Base-by-base conservation (phyloP, 768 basidiomycete species). In the Leccinum longicurvipes region DNA sequence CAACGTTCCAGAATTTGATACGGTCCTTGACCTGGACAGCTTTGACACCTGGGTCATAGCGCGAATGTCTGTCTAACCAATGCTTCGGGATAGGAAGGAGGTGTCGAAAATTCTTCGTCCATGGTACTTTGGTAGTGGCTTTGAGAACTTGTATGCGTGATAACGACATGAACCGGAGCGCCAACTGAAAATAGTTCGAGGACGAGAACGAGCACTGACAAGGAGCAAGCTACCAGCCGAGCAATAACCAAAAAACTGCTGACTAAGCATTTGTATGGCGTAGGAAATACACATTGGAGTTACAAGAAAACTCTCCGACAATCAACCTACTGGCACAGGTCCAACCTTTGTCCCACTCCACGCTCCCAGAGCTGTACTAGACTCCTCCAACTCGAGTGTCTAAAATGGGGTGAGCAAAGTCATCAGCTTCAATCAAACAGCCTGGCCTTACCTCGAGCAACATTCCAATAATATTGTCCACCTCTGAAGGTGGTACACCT, bases 1-100 rank as follows among this genome's bases (percentile, higher is more conserved):
- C 86, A 57, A 93, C 81, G 66, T 93, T 93, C 91, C 91, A 93
- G 66, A 82, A 83, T 68, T 90, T 87, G 51, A 93, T 87, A 47
- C 91, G 79, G 63, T 91, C 86, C 55, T 78, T 77, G 11, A 82
- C 79, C 12, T 79, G 77, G 45, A 82, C 83, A 39, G 80, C 79
- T 67, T 87, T 88, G 52, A 74, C 45, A 10, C 53, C 56, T 0
- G 73, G 60, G 67, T 81, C 80, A 44, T 72, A 70, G 59, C 74
- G 77, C 14, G 75, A 73, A 58, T 65, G 66, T 50, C 77, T 75
- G 63, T 79, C 76, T 51, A 71, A 50, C 77, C 79, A 82, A 58
- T 74, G 72, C 56, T 80, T 79, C n/a, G 86, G 84, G 46, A 86
- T 75, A 53, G 80, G 78, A 24, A 80, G 75, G 39, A 89, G 74